A percentile compares a stretch with the other conserved stretches of the same genome.
Evolutionary conservation across 2,329 filamentous ascomycete genomes (phyloP).

Genomic region (Karstenula rhodostoma): DNA sequence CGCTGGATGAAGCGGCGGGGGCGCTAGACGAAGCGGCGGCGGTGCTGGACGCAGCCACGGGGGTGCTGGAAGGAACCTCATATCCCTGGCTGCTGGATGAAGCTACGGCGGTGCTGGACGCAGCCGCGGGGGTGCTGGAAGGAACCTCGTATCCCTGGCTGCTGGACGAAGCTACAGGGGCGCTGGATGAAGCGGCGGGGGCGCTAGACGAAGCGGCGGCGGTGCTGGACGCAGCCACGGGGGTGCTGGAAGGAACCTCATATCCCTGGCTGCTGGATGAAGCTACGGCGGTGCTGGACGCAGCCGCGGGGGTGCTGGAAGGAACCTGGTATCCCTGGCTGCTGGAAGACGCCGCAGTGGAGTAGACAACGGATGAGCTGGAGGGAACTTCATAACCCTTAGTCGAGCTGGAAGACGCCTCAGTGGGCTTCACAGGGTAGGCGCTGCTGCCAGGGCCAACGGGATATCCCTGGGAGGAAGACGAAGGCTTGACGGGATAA

Average conservation of each 20-base stretch:
- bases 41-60: too few species aligned
- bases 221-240: too few species aligned
- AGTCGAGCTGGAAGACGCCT: slow-evolving; percentile 8
- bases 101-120: too few species aligned
- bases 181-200: slow-evolving; percentile 1
- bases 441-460: neutral
- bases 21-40: too few species aligned
- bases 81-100: too few species aligned
- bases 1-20: too few species aligned
- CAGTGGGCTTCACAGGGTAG: neutral
- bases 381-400: slow-evolving; percentile 11
- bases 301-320: slow-evolving; percentile 6
- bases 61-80: too few species aligned
- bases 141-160: neutral
- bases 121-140: slow-evolving; percentile 8
- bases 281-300: too few species aligned
- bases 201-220: too few species aligned
- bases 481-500: slow-evolving; percentile 25
- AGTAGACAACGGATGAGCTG: slow-evolving; percentile 1
- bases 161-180: slow-evolving; percentile 2
- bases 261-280: too few species aligned
- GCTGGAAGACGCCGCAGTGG: neutral
- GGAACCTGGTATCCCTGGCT: slow-evolving; percentile 15
- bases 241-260: too few species aligned
- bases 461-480: slow-evolving; percentile 10